Conservation (phyloP, 2,329 filamentous ascomycete genomes). For the Coniosporium tulheliwenetii region DNA sequence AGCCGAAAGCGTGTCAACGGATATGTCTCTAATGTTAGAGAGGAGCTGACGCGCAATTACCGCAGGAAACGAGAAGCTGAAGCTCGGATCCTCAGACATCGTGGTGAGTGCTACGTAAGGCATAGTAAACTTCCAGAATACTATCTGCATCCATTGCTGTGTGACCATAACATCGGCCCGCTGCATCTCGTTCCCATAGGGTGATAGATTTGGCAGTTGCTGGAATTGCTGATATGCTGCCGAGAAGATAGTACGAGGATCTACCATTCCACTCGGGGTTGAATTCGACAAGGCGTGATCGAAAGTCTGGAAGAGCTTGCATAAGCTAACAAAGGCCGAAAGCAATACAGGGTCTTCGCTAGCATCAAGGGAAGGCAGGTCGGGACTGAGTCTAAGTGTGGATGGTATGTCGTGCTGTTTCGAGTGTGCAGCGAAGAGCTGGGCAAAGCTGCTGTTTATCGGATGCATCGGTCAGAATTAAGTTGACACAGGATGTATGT, state of each 20-base stretch:
- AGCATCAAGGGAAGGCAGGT: constrained; percentile 1
- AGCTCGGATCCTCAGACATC: neutral
- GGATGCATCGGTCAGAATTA: neutral
- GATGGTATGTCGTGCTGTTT: constrained; percentile 5
- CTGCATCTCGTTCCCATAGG: constrained; percentile 4
- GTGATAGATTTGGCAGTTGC: neutral
- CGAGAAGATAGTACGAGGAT: neutral
- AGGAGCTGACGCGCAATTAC: neutral
- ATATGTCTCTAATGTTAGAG: neutral
- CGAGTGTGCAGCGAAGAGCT: neutral
- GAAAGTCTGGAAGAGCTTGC: neutral
- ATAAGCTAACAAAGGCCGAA: constrained; percentile 1
- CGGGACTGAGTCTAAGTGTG: constrained; percentile 2
- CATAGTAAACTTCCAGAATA: constrained; percentile 5
- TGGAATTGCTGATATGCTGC: constrained; percentile 1
- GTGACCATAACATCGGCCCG: constrained; percentile 7
- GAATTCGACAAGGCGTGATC: neutral
- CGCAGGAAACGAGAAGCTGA: neutral
- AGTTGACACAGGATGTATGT: no score
- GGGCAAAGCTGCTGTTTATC: neutral
- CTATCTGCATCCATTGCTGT: constrained; percentile 7
- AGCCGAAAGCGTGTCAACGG: neutral
- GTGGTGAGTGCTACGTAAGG: neutral
- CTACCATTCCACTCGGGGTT: no score
- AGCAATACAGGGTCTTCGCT: constrained; percentile 1